Percentiles rank a stretch among this genome's conserved stretches.
Evolutionary conservation across 148 eudicot species (phyloP).

Genomic region (Tetragonia tetragonoides): DNA sequence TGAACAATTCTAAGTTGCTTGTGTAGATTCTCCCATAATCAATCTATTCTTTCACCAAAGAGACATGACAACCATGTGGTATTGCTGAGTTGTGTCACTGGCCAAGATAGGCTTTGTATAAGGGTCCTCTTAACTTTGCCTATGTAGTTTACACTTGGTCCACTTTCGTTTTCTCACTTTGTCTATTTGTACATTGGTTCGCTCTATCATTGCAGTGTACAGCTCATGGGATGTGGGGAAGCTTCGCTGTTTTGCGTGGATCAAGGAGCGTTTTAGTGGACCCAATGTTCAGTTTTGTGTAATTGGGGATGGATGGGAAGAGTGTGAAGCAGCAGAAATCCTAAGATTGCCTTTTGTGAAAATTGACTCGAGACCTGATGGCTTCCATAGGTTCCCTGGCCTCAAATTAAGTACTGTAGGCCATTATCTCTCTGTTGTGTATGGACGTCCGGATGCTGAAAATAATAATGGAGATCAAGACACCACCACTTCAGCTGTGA

Average conservation of each 20-base stretch:
- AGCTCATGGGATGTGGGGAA: slow-evolving; percentile 97
- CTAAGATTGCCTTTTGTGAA: slow-evolving; percentile 88
- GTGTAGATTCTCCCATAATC: too few species aligned
- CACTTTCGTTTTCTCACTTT: background rate
- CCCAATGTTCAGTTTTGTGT: slow-evolving; percentile 75
- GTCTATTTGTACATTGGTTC: background rate
- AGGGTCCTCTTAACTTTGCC: background rate
- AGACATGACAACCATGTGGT: too few species aligned
- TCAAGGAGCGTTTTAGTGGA: slow-evolving; percentile 64
- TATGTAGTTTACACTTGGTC: background rate
- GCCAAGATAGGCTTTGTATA: background rate
- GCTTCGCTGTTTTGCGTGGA: slow-evolving; percentile 68
- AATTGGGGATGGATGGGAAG: slow-evolving; percentile 97
- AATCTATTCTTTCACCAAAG: too few species aligned
- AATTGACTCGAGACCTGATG: slow-evolving; percentile 62
- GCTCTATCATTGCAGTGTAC: slow-evolving; percentile 54
- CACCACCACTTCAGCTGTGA: slow-evolving; percentile 18
- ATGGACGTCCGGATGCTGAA: slow-evolving; percentile 46
- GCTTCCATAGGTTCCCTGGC: slow-evolving; percentile 78
- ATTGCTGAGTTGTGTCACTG: too few species aligned
- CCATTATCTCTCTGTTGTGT: slow-evolving; percentile 71
- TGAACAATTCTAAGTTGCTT: too few species aligned
- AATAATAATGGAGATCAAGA: slow-evolving; percentile 25
- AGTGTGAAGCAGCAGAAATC: slow-evolving; percentile 83
- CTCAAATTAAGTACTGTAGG: slow-evolving; percentile 54